Conservation (phyloP, 345 rosid genomes). For the Lagerstroemia speciosa region DNA sequence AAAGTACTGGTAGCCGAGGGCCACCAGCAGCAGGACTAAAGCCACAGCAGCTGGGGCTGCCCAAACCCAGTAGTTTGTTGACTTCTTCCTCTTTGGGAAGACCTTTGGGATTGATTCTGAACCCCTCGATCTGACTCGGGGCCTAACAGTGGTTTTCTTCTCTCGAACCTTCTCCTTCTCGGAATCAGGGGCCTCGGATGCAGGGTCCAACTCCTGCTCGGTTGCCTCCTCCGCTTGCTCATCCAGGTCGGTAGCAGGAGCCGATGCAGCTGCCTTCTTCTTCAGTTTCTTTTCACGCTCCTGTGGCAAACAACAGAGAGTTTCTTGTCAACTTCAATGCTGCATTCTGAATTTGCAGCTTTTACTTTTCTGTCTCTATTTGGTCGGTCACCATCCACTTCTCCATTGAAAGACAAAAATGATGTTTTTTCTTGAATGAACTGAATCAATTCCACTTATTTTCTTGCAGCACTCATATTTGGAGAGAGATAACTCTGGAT, state of each 20-base stretch:
- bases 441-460: no score
- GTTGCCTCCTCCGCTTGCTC: conserved; percentile 38
- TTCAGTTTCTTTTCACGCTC: conserved; percentile 82
- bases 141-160: conserved; percentile 33
- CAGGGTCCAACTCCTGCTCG: conserved; percentile 37
- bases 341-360: not conserved
- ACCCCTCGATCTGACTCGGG: conserved; percentile 47
- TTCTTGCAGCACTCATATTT: no score
- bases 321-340: not conserved
- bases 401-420: no score
- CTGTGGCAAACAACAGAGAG: conserved; percentile 25
- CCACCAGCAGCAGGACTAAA: conserved; percentile 35
- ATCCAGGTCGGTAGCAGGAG: conserved; percentile 27
- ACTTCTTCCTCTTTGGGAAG: conserved; percentile 59
- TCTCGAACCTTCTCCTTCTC: conserved; percentile 32
- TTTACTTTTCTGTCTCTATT: not conserved
- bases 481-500: no score
- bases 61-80: conserved; percentile 62
- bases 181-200: conserved; percentile 23
- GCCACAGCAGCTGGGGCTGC: conserved; percentile 48
- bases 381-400: not conserved
- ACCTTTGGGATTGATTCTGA: conserved; percentile 58
- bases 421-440: no score
- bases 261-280: conserved; percentile 48
- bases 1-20: conserved; percentile 39